Conservation (phyloP, 2,329 filamentous ascomycete species). For the Aspergillus neotritici region DNA sequence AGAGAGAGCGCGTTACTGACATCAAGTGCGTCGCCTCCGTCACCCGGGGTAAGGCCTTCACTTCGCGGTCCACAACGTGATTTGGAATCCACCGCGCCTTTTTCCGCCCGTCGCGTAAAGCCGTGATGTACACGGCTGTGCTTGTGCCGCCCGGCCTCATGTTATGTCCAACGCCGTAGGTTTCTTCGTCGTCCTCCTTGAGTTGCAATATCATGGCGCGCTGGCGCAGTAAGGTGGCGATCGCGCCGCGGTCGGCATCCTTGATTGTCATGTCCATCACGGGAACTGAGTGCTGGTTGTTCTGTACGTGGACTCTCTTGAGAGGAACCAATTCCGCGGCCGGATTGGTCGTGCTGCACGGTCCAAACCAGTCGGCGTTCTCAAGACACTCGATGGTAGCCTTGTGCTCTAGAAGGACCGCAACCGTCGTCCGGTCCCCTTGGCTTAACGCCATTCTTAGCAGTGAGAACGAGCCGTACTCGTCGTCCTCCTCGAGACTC, state of each 20-base stretch:
- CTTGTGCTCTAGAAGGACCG: constrained; percentile 11
- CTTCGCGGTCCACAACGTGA: constrained; percentile 1
- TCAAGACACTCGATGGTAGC: constrained; percentile 8
- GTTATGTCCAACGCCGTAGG: not conserved
- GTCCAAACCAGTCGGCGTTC: constrained; percentile 12
- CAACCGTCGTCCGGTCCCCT: constrained; percentile 12
- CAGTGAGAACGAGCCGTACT: constrained; percentile 8
- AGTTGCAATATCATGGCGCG: constrained; percentile 4
- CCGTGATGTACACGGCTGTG: constrained; percentile 8
- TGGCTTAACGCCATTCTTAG: constrained; percentile 14
- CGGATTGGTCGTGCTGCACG: constrained; percentile 7
- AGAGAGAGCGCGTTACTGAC: constrained; percentile 4
- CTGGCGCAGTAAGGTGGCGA: constrained; percentile 3
- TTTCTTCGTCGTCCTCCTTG: constrained; percentile 4
- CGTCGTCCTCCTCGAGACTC: constrained; percentile 7
- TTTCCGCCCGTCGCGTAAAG: constrained; percentile 3
- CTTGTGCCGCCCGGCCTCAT: not conserved
- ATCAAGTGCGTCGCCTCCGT: constrained; percentile 10
- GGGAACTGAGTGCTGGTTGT: constrained; percentile 2
- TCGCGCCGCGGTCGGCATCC: constrained; percentile 4
- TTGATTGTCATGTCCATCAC: constrained; percentile 10
- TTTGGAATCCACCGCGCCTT: constrained; percentile 7
- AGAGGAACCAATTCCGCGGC: not conserved
- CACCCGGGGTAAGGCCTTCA: constrained; percentile 4
- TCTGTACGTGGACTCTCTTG: not conserved